Evolutionary conservation across 2,329 filamentous ascomycete species (phyloP).

Genomic region (Diaporthe sp.): DNA sequence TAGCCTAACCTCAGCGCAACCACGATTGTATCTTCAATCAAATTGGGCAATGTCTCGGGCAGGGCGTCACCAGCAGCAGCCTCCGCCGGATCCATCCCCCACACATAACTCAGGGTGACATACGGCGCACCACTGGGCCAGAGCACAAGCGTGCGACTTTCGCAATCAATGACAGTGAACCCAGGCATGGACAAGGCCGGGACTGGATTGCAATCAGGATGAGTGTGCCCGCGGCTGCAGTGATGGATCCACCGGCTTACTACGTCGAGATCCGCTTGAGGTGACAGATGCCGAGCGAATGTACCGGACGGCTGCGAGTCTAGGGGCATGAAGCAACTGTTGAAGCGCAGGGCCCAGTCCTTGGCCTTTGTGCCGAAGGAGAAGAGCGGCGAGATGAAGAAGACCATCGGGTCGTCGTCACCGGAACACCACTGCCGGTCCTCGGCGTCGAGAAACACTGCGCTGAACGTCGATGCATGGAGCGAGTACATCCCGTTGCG

Average conservation of each 20-base stretch:
- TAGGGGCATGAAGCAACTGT: slow-evolving; percentile 28
- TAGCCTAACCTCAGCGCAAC: slow-evolving; percentile 51
- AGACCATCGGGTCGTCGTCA: background rate
- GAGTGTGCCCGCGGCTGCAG: slow-evolving; percentile 27
- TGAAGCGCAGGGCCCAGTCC: slow-evolving; percentile 28
- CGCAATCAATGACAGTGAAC: slow-evolving; percentile 31
- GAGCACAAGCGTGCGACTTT: slow-evolving; percentile 2
- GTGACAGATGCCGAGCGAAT: slow-evolving; percentile 24
- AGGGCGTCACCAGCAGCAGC: background rate
- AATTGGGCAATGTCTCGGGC: slow-evolving; percentile 5
- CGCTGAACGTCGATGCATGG: slow-evolving; percentile 27
- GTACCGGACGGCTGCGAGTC: background rate
- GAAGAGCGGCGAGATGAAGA: slow-evolving; percentile 33
- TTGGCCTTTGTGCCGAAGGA: slow-evolving; percentile 20
- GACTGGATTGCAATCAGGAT: slow-evolving; percentile 20
- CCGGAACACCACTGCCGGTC: slow-evolving; percentile 19
- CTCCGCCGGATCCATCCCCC: slow-evolving; percentile 11
- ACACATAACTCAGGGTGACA: slow-evolving; percentile 37
- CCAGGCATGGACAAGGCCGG: background rate
- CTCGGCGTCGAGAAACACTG: slow-evolving; percentile 21
- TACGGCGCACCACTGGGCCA: slow-evolving; percentile 2
- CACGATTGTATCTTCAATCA: slow-evolving; percentile 30
- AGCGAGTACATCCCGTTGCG: slow-evolving; percentile 5
- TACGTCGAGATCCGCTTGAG: slow-evolving; percentile 13
- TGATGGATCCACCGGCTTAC: slow-evolving; percentile 30